Conservation (phyloP, 1,139 yeast species). For the Hansenula anomala region DNA sequence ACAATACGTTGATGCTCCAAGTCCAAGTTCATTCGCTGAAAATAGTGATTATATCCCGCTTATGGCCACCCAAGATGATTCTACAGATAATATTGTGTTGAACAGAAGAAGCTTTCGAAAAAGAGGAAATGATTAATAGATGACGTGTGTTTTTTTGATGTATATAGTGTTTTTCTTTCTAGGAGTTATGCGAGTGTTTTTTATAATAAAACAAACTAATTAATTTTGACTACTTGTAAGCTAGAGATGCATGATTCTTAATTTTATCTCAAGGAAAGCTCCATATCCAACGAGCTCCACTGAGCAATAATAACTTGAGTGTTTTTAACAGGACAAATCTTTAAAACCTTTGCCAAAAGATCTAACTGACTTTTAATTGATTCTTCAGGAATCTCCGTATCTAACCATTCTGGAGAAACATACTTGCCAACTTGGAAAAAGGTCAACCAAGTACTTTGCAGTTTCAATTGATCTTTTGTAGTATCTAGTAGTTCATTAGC, state of each 20-base stretch:
- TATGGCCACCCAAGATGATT: slow-evolving; percentile 7
- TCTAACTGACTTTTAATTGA: slow-evolving; percentile 40
- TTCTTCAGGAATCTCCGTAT: slow-evolving; percentile 29
- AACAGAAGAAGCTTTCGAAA: slow-evolving; percentile 8
- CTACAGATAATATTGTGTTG: slow-evolving; percentile 4
- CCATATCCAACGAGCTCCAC: slow-evolving; percentile 37
- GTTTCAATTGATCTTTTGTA: slow-evolving; percentile 6
- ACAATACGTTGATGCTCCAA: slow-evolving; percentile 2
- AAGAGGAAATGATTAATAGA: slow-evolving; percentile 6
- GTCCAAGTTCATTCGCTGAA: background rate
- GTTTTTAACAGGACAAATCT: slow-evolving; percentile 36
- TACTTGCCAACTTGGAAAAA: slow-evolving; percentile 52
- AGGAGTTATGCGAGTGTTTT: too few species aligned
- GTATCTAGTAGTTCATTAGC: slow-evolving; percentile 26
- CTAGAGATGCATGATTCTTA: too few species aligned
- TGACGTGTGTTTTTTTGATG: too few species aligned
- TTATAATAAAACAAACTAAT: too few species aligned
- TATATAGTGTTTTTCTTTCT: too few species aligned
- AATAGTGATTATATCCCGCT: slow-evolving; percentile 3
- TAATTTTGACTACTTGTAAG: too few species aligned
- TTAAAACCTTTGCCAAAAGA: slow-evolving; percentile 41
- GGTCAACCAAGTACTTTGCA: slow-evolving; percentile 51
- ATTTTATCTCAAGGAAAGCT: slow-evolving; percentile 22
- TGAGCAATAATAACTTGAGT: slow-evolving; percentile 34
- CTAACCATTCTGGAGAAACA: slow-evolving; percentile 42